Base-by-base conservation (phyloP, 73 alveolate genomes). In the Paraurostyla sp. region DNA sequence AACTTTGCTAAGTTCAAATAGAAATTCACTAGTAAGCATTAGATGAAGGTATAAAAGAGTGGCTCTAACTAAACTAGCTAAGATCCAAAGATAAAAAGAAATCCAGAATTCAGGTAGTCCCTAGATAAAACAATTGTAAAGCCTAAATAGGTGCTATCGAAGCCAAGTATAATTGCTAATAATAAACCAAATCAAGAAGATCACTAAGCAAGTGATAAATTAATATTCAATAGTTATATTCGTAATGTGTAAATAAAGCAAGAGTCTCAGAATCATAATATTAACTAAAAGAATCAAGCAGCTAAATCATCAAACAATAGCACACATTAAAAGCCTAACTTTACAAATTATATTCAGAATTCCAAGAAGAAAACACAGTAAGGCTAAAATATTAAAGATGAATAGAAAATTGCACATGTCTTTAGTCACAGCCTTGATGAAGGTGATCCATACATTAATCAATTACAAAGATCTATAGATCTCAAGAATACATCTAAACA, bases 21-120 rank as follows among this genome's bases (percentile, higher is more conserved):
- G 18, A 33, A 46, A 43, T 69, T 69, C 41, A 69, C 84, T 43
- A 32, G 40, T 6, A 69, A 69, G 36, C 84, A 69, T 69, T 6
- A 69, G 35, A 2, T 69, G 7, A 69, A 41, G 45, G 62, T 69
- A 6, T n/a, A n/a, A n/a, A n/a, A n/a, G n/a, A n/a, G n/a, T n/a
- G n/a, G n/a, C n/a, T 38, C 58, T 38, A 13, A 33, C 29, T 33
- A 9, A 43, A 38, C 58, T 63, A 43, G 4, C 40, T 38, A 38
- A 25, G 84, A 43, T 27, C n/a, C 84, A 27, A 69, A 36, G 36
- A n/a, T n/a, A 69, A 38, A 18, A 41, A 38, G 38, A 69, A 69
- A 35, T 27, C 48, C 29, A 16, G 25, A 62, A 29, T 50, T 62
- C 20, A 32, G 51, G 51, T 7, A 60, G 52, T 27, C 71, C 35